A percentile compares a stretch with the other conserved stretches of the same genome.
phyloP scores from a whole-genome alignment of 345 rosid genomes.

The Hypericum perforatum region DNA sequence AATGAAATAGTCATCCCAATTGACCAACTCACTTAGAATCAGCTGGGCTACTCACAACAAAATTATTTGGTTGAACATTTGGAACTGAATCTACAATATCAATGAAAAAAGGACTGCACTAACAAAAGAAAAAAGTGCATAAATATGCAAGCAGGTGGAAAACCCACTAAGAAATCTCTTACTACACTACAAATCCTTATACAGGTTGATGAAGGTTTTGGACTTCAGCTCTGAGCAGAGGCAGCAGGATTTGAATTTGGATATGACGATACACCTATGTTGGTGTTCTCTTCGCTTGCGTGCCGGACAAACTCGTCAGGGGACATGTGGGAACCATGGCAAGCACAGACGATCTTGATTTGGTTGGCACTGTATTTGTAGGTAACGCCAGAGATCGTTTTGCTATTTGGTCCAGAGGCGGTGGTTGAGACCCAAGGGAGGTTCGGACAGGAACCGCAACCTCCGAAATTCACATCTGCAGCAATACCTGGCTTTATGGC shows the following conservation, averaged over 20 bases:
- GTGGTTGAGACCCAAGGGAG: slow-evolving; percentile 97
- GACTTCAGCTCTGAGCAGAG: slow-evolving; percentile 61
- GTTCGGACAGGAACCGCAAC: slow-evolving; percentile 76
- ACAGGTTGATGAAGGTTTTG: slow-evolving; percentile 1
- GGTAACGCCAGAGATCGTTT: slow-evolving; percentile 86
- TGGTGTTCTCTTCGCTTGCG: slow-evolving; percentile 57
- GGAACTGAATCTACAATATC: too few relatives aligned
- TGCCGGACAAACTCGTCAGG: slow-evolving; percentile 91
- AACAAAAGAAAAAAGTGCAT: too few relatives aligned
- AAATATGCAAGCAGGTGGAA: too few relatives aligned
- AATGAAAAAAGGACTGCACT: too few relatives aligned
- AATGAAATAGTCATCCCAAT: too few relatives aligned
- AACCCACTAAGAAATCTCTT: too few relatives aligned
- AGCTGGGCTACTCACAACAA: too few relatives aligned
- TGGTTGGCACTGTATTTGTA: slow-evolving; percentile 62
- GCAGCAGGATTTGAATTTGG: slow-evolving; percentile 56
- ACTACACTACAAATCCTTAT: too few relatives aligned
- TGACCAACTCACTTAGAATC: too few relatives aligned
- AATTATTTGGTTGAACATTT: too few relatives aligned
- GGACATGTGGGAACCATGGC: slow-evolving; percentile 84
- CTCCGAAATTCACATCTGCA: slow-evolving; percentile 77
- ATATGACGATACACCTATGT: slow-evolving; percentile 41
- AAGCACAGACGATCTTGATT: slow-evolving; percentile 86
- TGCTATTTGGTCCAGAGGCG: slow-evolving; percentile 69
- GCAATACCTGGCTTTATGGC: slow-evolving; percentile 87